Evolutionary conservation across 352 stramenopile genomes (phyloP).

Genomic region (Phytophthora hibernalis): DNA sequence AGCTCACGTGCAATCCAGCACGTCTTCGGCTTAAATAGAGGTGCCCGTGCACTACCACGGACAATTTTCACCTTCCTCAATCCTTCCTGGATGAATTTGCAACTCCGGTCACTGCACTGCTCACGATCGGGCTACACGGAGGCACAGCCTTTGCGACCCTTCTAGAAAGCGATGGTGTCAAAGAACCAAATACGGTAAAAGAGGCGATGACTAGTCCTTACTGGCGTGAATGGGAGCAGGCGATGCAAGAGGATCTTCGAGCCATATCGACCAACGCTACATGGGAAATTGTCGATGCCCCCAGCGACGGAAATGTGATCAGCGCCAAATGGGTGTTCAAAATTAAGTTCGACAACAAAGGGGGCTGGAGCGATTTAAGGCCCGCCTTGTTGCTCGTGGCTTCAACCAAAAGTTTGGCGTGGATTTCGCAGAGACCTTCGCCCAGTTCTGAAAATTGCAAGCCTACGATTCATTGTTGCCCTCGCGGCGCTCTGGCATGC

Average conservation of each 20-base stretch:
- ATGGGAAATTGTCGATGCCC: background rate
- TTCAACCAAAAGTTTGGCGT: conserved; percentile 2
- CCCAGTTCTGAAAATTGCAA: background rate
- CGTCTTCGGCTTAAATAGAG: conserved; percentile 4
- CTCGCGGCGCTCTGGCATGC: background rate
- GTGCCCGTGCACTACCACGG: background rate
- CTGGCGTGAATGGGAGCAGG: background rate
- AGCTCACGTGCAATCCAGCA: background rate
- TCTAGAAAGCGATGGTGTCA: background rate
- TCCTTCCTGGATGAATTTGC: conserved; percentile 7
- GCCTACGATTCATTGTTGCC: background rate
- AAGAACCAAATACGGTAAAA: background rate
- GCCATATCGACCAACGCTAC: background rate
- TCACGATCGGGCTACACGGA: background rate
- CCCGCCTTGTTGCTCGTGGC: conserved; percentile 3
- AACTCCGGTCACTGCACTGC: background rate
- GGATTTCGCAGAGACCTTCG: conserved; percentile 10
- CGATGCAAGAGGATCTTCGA: conserved; percentile 1
- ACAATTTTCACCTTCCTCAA: conserved; percentile 1
- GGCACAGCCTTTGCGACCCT: background rate
- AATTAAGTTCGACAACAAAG: background rate
- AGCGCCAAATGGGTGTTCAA: conserved; percentile 3
- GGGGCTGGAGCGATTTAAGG: conserved; percentile 12
- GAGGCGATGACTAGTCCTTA: background rate
- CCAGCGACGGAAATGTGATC: background rate